phyloP scores from a whole-genome alignment of 176 grass and related monocot genomes.

The Saccharum spontaneum region DNA sequence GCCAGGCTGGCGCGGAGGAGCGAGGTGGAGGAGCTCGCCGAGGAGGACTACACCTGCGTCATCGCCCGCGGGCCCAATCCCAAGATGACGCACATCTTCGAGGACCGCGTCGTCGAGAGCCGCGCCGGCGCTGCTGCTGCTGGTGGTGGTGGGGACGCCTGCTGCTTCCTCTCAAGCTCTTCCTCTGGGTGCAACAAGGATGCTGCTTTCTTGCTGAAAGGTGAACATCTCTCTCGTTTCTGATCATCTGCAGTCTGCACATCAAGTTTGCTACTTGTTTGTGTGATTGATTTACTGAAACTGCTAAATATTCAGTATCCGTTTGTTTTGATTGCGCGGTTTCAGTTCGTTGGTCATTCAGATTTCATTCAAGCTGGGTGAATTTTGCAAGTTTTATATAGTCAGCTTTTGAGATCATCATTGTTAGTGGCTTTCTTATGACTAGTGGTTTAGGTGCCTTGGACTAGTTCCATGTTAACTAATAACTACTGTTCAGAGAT shows the following conservation, averaged over 20 bases:
- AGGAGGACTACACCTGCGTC: constrained; percentile 75
- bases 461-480: constrained; percentile 13
- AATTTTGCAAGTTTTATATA: not conserved
- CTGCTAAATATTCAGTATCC: not conserved
- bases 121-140: not conserved
- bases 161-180: constrained; percentile 29
- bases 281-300: not conserved
- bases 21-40: constrained; percentile 48
- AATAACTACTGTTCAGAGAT: constrained; percentile 17
- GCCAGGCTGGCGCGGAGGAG: constrained; percentile 29
- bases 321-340: too few relatives aligned
- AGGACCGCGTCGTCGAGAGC: constrained; percentile 63
- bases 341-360: too few relatives aligned
- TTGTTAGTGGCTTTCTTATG: constrained; percentile 2
- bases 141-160: not conserved
- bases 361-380: constrained; percentile 2
- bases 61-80: constrained; percentile 58
- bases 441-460: constrained; percentile 38
- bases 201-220: constrained; percentile 10
- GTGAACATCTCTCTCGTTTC: not conserved
- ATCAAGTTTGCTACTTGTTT: not conserved
- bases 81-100: constrained; percentile 68
- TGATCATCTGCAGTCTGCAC: not conserved
- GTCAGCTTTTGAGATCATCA: not conserved
- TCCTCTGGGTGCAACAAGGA: constrained; percentile 47